phyloP scores from a whole-genome alignment of 1,139 yeast genomes.

The Torulaspora pretoriensis region DNA sequence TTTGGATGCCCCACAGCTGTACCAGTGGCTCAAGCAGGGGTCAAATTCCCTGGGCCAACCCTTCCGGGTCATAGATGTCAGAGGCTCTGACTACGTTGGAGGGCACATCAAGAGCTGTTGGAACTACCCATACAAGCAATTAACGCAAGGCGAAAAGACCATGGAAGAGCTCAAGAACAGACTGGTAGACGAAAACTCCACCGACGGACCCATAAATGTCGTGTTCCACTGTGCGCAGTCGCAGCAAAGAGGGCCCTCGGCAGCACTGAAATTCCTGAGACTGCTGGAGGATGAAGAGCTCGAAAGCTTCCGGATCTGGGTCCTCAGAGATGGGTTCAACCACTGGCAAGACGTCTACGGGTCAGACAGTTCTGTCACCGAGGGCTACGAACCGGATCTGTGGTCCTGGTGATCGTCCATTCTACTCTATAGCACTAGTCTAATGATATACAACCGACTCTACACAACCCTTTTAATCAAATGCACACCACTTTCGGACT shows the following conservation, averaged over 20 bases:
- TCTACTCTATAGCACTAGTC: not conserved
- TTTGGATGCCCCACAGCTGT: constrained; percentile 28
- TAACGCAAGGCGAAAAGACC: constrained; percentile 65
- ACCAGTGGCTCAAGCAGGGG: constrained; percentile 31
- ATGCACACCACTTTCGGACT: constrained; percentile 89
- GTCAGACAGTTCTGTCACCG: constrained; percentile 60
- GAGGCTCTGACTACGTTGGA: constrained; percentile 74
- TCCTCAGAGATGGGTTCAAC: constrained; percentile 78
- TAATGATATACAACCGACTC: constrained; percentile 41
- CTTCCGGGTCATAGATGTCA: constrained; percentile 77
- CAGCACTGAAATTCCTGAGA: constrained; percentile 66
- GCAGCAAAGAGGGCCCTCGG: constrained; percentile 85
- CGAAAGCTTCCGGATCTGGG: constrained; percentile 54
- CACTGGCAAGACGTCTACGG: constrained; percentile 80
- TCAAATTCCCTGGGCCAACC: constrained; percentile 20
- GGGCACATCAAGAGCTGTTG: constrained; percentile 38
- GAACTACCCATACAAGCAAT: constrained; percentile 28
- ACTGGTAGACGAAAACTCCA: constrained; percentile 38
- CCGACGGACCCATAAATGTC: constrained; percentile 37
- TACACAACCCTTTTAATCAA: constrained; percentile 64
- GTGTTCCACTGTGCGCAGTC: constrained; percentile 89
- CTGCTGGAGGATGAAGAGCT: constrained; percentile 43
- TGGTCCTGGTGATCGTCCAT: constrained; percentile 42
- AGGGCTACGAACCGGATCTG: constrained; percentile 53
- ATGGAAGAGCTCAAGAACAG: constrained; percentile 58